Evolutionary conservation across 441 rosid species (phyloP), one percentile per base, ranked within the genome.

Genomic region (Gossypium lobatum): DNA sequence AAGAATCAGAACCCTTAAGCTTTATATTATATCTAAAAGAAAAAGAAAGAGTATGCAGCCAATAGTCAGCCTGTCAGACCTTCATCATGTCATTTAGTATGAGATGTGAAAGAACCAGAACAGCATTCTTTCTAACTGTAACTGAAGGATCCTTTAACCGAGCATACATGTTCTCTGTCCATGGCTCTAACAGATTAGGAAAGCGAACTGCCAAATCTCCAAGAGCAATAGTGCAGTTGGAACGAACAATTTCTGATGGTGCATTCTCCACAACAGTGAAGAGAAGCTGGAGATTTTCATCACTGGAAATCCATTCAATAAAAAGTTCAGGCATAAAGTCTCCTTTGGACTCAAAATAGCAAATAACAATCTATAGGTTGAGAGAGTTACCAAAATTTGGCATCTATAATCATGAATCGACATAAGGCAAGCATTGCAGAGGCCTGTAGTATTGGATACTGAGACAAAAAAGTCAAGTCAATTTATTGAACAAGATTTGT

Each of bases 21-120:
- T 45, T 62, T 42, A 39, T 37, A 45, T 62, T 46, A 66, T 14
- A 53, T 34, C 3, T 68, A 50, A n/a, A 21, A 21, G 16, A 52
- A 57, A n/a, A 28, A 68, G 53, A 34, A 75, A 48, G 64, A 78
- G 65, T 37, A 61, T 64, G 71, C 72, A 69, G 65, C 31, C 45
- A 21, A 37, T 60, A 75, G 55, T 73, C 61, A 73, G 80, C 39
- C 17, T 63, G 62, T 79, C 83, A 42, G 45, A 95, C 98, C 97
- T 93, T 96, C 99, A 96, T 96, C 99, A 96, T 96, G 79, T 96
- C 99, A 84, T 96, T 96, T 85, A 93, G 78, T 83, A 96, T 96
- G 79, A 96, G 97, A 85, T 93, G 99, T 61, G 98, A 96, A 75
- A 96, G 98, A 79, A 96, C 98, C 80, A 96, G 81, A 76, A 96